Conservation (phyloP, 352 stramenopile genomes). For the Peronosclerospora sorghi region DNA sequence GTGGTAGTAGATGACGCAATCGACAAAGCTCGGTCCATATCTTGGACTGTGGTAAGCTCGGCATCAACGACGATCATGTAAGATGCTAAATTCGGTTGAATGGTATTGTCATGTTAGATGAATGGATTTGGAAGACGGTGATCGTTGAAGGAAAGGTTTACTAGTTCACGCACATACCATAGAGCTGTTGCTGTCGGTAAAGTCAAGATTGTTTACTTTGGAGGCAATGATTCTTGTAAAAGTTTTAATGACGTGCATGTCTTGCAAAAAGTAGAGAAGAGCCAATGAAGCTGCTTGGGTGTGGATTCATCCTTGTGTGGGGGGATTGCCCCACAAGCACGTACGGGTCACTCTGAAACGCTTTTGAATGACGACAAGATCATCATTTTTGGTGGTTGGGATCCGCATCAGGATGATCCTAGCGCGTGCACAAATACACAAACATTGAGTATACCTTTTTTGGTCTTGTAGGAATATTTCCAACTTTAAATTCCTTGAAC, state of each 20-base stretch:
- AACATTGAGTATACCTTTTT: too few relatives aligned
- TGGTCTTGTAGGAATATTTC: too few relatives aligned
- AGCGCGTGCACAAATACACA: constrained; percentile 30
- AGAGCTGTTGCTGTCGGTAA: constrained; percentile 50
- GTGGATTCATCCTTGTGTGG: constrained; percentile 82
- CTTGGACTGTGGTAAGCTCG: constrained; percentile 44
- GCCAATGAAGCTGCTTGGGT: constrained; percentile 35
- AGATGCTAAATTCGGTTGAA: background rate
- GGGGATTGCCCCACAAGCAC: constrained; percentile 49
- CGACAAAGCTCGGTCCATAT: constrained; percentile 68
- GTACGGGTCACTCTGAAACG: constrained; percentile 86
- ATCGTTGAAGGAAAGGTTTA: constrained; percentile 84
- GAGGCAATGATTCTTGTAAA: constrained; percentile 86
- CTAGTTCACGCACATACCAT: constrained; percentile 86
- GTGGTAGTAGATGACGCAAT: constrained; percentile 53
- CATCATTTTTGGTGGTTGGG: constrained; percentile 89
- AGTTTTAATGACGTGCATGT: constrained; percentile 90
- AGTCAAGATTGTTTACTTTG: constrained; percentile 86
- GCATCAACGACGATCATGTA: background rate
- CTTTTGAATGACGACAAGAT: constrained; percentile 82
- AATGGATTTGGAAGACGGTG: constrained; percentile 84
- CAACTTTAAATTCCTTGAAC: too few relatives aligned
- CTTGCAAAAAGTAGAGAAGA: constrained; percentile 48
- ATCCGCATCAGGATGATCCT: constrained; percentile 63
- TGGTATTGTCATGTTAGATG: constrained; percentile 23